Evolutionary conservation across 495 filamentous ascomycete genomes (phyloP), one percentile per base, ranked within the genome.

Genomic region (Jackrogersella multiformis): DNA sequence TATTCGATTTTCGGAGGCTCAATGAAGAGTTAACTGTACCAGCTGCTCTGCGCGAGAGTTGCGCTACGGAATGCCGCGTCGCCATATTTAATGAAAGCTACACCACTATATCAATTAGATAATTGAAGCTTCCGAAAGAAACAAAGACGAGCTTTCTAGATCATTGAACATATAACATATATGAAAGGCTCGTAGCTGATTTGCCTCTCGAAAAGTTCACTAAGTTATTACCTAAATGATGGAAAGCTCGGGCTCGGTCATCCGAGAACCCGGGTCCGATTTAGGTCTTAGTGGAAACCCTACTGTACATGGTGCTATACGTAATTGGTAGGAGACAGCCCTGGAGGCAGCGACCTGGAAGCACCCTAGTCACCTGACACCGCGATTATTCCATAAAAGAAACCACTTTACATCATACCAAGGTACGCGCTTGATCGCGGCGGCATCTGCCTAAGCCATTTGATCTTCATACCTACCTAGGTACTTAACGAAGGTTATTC

Each of bases 1-100:
- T 68, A 61, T 42, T 72, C 64, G 64, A 63, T 24, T 46, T 34
- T 54, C 48, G 54, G 70, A 56, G 48, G 69, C 38, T 41, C 61
- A 57, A 67, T 12, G 74, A 68, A 23, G 74, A 51, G 46, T 61
- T 72, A 16, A 64, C 64, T 39, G 70, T 66, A 64, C 73, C 68
- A 60, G 76, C 73, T 60, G 77, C 77, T 64, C 73, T 76, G 62
- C 74, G 81, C 56, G 70, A 78, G 64, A 81, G 80, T 63, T 77
- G 80, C 62, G 48, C 73, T 53, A 81, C 75, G 48, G 77, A 78
- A 56, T 77, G 75, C 61, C 79, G 76, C 65, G 81, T 66, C 57
- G 82, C 80, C 86, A 88, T 86, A 51, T 52, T 74, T 57, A 61
- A 24, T 56, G 66, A 61, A 52, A 18, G 12, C 15, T 28, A 38